These are phyloP conservation scores for Biscogniauxia marginata DNA, from an alignment of 2,329 filamentous ascomycete species.

Conservation along the genomic window DNA sequence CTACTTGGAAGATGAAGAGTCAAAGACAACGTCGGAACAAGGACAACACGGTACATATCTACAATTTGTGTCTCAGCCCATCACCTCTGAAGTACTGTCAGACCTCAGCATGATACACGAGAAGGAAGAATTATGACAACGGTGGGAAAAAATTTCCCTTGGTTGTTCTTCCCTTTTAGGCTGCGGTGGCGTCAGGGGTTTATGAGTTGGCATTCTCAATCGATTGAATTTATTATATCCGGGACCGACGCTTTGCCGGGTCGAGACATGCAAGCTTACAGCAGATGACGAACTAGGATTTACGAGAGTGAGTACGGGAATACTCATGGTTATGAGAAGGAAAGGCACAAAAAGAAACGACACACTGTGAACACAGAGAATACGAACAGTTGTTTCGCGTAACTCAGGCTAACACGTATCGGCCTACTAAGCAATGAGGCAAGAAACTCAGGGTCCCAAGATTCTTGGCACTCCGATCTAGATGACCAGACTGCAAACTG, in stretches of 20 bases:
- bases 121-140: background rate
- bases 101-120: background rate
- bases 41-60: background rate
- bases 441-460: background rate
- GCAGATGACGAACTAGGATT: background rate
- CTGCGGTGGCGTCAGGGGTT: background rate
- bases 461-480: background rate
- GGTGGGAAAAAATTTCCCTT: background rate
- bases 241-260: background rate
- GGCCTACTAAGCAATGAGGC: background rate
- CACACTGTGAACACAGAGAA: background rate
- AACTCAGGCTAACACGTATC: background rate
- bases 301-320: background rate
- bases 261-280: background rate
- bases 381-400: background rate
- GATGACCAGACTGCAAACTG: background rate
- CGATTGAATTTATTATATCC: background rate
- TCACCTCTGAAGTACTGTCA: background rate
- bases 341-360: background rate
- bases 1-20: background rate
- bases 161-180: background rate
- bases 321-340: background rate
- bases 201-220: background rate
- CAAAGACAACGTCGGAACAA: background rate
- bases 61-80: background rate